These are phyloP conservation scores for Tremella mesenterica DNA, from an alignment of 768 basidiomycete species.

Conservation along the genomic window DNA sequence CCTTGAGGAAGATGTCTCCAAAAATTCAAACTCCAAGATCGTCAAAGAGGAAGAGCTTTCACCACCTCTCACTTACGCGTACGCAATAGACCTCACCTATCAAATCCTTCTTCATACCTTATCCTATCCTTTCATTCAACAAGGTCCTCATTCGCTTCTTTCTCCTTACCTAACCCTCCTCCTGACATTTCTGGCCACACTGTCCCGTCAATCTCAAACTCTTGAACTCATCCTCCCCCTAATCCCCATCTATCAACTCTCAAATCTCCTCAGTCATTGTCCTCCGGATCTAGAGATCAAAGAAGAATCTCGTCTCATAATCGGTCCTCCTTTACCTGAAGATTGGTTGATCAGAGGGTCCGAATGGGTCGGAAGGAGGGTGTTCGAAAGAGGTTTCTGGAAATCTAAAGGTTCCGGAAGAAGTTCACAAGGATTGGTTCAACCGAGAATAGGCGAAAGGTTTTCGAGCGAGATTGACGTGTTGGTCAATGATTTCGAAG, in stretches of 20 bases:
- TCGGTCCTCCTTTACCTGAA: conserved; percentile 68
- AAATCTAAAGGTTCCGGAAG: conserved; percentile 48
- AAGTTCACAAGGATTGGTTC: conserved; percentile 19
- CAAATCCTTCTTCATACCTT: conserved; percentile 66
- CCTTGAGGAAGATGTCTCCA: neutral
- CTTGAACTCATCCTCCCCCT: conserved; percentile 60
- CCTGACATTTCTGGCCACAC: conserved; percentile 77
- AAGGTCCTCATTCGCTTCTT: conserved; percentile 49
- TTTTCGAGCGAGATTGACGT: conserved; percentile 64
- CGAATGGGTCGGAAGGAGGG: conserved; percentile 85
- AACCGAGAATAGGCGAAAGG: conserved; percentile 39
- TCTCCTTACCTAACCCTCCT: conserved; percentile 83
- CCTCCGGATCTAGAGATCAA: conserved; percentile 18
- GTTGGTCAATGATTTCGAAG: conserved; percentile 55
- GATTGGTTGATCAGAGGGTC: conserved; percentile 94
- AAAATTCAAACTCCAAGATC: neutral
- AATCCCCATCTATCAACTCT: conserved; percentile 76
- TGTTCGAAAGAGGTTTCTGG: conserved; percentile 94
- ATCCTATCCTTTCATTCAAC: conserved; percentile 49
- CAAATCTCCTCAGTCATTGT: conserved; percentile 55
- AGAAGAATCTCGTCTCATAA: conserved; percentile 52
- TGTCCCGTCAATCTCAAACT: conserved; percentile 58
- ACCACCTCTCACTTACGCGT: conserved; percentile 53
- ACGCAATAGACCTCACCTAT: conserved; percentile 71
- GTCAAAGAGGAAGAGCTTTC: conserved; percentile 2